Conservation (phyloP, 2,329 filamentous ascomycete genomes). For the Cercospora beticola region DNA sequence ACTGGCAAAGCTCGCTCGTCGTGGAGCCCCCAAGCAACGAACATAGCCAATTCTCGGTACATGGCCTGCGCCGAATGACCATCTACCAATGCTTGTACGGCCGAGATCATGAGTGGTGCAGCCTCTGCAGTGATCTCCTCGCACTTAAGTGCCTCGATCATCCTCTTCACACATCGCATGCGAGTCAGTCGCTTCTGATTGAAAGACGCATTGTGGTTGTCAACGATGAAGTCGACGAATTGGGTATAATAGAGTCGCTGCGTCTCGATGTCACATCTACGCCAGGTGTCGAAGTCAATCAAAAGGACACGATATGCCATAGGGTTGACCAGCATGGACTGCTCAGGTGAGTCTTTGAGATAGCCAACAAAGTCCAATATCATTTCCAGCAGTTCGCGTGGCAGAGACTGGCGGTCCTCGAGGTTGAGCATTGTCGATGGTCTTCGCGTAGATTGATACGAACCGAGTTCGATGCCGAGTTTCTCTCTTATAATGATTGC, state of each 20-base stretch:
- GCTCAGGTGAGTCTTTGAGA: slow-evolving; percentile 71
- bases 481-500: slow-evolving; percentile 82
- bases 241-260: slow-evolving; percentile 92
- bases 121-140: slow-evolving; percentile 73
- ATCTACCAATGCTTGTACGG: slow-evolving; percentile 76
- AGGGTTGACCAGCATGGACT: slow-evolving; percentile 93
- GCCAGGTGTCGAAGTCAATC: slow-evolving; percentile 92
- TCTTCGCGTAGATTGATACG: slow-evolving; percentile 30
- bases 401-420: slow-evolving; percentile 54
- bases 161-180: slow-evolving; percentile 88
- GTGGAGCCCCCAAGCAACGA: slow-evolving; percentile 90
- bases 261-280: slow-evolving; percentile 70
- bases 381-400: slow-evolving; percentile 66
- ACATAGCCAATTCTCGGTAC: slow-evolving; percentile 81
- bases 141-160: slow-evolving; percentile 86
- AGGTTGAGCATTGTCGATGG: slow-evolving; percentile 26
- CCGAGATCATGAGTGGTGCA: slow-evolving; percentile 71
- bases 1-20: slow-evolving; percentile 48
- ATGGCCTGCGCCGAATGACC: slow-evolving; percentile 81
- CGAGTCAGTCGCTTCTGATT: slow-evolving; percentile 82
- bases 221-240: slow-evolving; percentile 82
- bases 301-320: slow-evolving; percentile 89
- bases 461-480: slow-evolving; percentile 55
- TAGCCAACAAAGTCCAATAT: slow-evolving; percentile 88
- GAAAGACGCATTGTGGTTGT: slow-evolving; percentile 88